These are phyloP conservation scores for Lactarius sp. DNA, from an alignment of 768 basidiomycete genomes.

Conservation along the genomic window DNA sequence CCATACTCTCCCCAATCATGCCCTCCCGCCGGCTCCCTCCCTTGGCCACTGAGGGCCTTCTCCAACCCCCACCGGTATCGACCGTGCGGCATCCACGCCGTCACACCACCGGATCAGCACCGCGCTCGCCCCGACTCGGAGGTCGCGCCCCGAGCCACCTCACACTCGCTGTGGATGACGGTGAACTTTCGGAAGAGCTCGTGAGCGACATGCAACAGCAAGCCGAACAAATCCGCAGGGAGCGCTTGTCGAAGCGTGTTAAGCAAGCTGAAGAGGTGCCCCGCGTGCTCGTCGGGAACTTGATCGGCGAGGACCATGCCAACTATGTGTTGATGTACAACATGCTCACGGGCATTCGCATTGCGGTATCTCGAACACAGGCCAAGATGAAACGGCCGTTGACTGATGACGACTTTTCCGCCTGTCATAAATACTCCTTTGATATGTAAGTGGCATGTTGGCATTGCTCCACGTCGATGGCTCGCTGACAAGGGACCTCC, in stretches of 20 bases:
- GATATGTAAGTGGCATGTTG: constrained; percentile 69
- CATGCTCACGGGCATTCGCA: constrained; percentile 98
- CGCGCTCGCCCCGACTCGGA: constrained; percentile 17
- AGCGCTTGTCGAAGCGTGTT: constrained; percentile 67
- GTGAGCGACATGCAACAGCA: constrained; percentile 83
- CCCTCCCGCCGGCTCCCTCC: constrained; percentile 26
- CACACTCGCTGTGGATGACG: constrained; percentile 36
- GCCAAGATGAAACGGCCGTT: constrained; percentile 88
- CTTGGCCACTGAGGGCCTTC: constrained; percentile 42
- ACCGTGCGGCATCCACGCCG: constrained; percentile 49
- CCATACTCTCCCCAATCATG: constrained; percentile 28
- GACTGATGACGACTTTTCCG: constrained; percentile 80
- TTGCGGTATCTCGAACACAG: constrained; percentile 93
- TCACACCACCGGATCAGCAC: constrained; percentile 62
- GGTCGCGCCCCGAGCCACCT: constrained; percentile 30
- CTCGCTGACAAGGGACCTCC: constrained; percentile 1
- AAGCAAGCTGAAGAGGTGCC: constrained; percentile 47
- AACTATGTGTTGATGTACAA: constrained; percentile 99
- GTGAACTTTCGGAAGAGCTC: constrained; percentile 48
- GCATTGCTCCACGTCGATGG: constrained; percentile 18
- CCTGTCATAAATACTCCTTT: constrained; percentile 92
- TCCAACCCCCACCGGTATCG: constrained; percentile 44
- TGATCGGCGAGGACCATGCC: constrained; percentile 97
- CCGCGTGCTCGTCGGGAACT: constrained; percentile 69
- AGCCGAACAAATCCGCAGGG: constrained; percentile 79